Percentiles rank a stretch among this genome's conserved stretches.
Conservation (phyloP, 176 grass and related monocot species). For the Eleusine coracana region DNA sequence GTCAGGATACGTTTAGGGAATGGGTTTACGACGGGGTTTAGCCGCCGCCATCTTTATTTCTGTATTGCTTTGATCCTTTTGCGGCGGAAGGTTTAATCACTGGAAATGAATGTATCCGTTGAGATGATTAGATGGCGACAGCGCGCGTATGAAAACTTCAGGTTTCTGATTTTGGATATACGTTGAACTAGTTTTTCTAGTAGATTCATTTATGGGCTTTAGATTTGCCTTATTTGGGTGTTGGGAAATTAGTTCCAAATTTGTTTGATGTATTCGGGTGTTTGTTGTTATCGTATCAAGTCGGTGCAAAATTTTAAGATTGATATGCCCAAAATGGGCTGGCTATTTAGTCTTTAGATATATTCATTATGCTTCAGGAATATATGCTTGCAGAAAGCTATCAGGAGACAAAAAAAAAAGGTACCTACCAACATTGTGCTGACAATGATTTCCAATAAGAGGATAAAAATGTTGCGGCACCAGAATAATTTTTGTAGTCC, state of each 20-base stretch:
- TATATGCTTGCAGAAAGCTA: neutral
- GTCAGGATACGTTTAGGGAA: neutral
- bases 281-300: neutral
- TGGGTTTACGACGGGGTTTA: neutral
- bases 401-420: neutral
- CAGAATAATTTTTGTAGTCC: neutral
- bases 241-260: neutral
- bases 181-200: neutral
- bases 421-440: neutral
- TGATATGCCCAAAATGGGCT: neutral
- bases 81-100: neutral
- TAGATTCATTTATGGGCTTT: neutral
- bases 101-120: neutral
- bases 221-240: neutral
- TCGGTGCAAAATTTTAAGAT: neutral
- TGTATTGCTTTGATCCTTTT: neutral
- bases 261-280: constrained; percentile 7
- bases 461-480: neutral
- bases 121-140: constrained; percentile 8
- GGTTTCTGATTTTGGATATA: constrained; percentile 15
- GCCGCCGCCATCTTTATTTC: neutral
- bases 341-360: neutral
- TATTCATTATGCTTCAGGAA: neutral
- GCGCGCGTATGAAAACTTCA: neutral
- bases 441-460: neutral